Evolutionary conservation across 2,329 filamentous ascomycete genomes (phyloP), one percentile per base, ranked within the genome.

Genomic region (Colletotrichum tabaci): DNA sequence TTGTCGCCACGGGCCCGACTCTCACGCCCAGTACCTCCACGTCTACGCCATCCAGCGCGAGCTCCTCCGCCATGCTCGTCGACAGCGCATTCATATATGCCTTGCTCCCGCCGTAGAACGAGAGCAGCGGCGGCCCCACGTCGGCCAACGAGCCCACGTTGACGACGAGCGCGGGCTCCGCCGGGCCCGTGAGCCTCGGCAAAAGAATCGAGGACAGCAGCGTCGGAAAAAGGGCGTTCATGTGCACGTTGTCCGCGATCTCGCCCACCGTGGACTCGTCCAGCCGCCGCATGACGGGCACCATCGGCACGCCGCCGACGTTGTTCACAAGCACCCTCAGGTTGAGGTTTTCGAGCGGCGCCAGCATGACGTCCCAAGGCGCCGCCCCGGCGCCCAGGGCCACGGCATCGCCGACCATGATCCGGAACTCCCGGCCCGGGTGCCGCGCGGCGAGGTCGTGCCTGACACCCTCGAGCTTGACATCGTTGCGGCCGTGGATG

Each of bases 401-500:
- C 13, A 80, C 77, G 2, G 83, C 84, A 75, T 90, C 87, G 15
- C 84, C 83, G 21, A 87, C 76, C 52, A 87, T 77, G 53, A 79
- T 77, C 38, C 80, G 79, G 64, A 86, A 82, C 35, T 79, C 76
- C 16, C 79, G 76, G 1, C 73, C 46, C 0, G 87, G 87, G 67
- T 83, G 84, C 10, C 79, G 70, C 0, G 74, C n/a, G 1, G 76
- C 72, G 0, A 90, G 82, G 35, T 82, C 77, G 1, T 76, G 64
- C n/a, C 80, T 76, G n/a, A 87, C 79, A 1, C 66, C 66, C 2
- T 82, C 75, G 3, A 91, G 81, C 74, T 89, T 90, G 4, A 78
- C 72, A 2, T 74, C 73, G 70, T 88, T 88, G 46, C 87, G 85
- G n/a, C 89, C 88, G 72, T 91, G 88, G 10, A 91, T 76, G 18